Evolutionary conservation across 116 monocot genomes (phyloP), one percentile per base, ranked within the genome.

Genomic region (Papilionanthe hybrid): DNA sequence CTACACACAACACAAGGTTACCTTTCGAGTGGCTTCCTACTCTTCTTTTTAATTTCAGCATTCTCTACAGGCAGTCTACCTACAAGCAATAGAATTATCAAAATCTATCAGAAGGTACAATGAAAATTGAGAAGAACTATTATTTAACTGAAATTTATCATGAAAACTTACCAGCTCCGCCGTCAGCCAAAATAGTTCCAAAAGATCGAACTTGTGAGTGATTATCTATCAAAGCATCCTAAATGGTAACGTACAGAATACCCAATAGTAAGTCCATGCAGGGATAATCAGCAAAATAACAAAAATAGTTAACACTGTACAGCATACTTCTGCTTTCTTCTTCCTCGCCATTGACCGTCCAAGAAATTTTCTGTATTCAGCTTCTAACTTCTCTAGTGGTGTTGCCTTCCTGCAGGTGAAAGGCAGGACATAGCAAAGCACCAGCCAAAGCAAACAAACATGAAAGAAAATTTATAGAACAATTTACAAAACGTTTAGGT

Each of bases 311-410:
- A 25, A 4, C 25, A 50, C 23, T n/a, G 58, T 37, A 53, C 32
- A 55, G 53, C 82, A 78, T 86, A 90, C 96, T 75, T 96, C 87
- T 29, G 17, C 25, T 10, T 29, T 43, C 27, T 67, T 82, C 72
- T 84, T 87, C 75, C 73, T 90, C 41, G 65, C 75, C 30, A 87
- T 78, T 82, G 86, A 87, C 48, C 93, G 82, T 25, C 49, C 78
- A 66, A 98, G 78, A 78, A 98, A 98, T 60, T 88, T 86, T 72
- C 82, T 85, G 82, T 94, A 93, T 44, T 78, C 81, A 49, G 84
- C 86, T 89, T 94, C 87, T 66, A 93, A 84, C 82, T 88, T 94
- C 71, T 87, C 85, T 50, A 87, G 12, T 25, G 94, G 90, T 72
- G 82, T 76, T 75, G 91, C 94, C 49, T 87, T 94, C 83, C 98